Evolutionary conservation across 768 basidiomycete species (phyloP).

Genomic region (Peribolospora baueri): DNA sequence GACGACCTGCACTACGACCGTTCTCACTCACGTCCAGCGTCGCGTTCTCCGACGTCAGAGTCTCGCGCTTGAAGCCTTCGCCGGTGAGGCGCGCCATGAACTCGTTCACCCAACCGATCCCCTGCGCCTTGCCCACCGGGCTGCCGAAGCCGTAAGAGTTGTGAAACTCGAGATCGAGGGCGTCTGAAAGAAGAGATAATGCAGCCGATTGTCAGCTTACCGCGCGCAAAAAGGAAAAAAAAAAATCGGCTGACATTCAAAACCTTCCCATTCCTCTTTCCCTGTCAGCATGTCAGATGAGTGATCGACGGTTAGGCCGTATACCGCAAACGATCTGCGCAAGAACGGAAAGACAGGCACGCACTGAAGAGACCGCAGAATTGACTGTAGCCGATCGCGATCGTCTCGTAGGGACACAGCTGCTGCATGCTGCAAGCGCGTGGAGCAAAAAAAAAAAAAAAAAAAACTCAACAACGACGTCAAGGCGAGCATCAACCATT

Average conservation of each 20-base stretch:
- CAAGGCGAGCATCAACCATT: too few species aligned
- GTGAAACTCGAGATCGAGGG: conserved; percentile 17
- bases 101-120: conserved; percentile 60
- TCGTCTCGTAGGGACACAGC: conserved; percentile 75
- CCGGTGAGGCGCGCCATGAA: conserved; percentile 60
- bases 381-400: conserved; percentile 20
- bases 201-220: too few species aligned
- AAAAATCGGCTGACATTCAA: conserved; percentile 1
- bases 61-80: conserved; percentile 31
- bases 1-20: conserved; percentile 17
- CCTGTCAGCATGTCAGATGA: neutral
- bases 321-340: neutral
- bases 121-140: conserved; percentile 27
- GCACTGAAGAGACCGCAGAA: conserved; percentile 23
- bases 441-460: too few species aligned
- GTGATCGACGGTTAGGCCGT: neutral
- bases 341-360: neutral
- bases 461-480: too few species aligned
- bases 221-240: too few species aligned
- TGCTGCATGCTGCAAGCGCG: conserved; percentile 17
- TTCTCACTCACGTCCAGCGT: conserved; percentile 30
- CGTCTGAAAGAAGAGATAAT: neutral
- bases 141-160: conserved; percentile 49
- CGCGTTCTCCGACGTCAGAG: conserved; percentile 43
- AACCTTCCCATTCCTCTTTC: conserved; percentile 5